phyloP scores from a whole-genome alignment of 805 yeast species.

The Monosporozyma servazzii region DNA sequence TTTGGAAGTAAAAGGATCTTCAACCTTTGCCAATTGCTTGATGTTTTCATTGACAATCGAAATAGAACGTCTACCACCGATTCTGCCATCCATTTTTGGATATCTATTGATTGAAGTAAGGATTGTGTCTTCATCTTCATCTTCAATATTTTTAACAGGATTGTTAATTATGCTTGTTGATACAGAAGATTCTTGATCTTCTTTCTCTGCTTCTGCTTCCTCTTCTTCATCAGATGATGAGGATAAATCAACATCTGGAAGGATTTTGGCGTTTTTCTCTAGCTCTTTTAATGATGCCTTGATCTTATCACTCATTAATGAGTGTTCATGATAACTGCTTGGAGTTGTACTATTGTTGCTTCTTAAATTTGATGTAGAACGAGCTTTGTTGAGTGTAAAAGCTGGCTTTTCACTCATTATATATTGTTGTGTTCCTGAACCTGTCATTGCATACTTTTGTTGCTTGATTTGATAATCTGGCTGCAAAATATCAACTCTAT shows the following conservation, averaged over 20 bases:
- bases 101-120: conserved; percentile 8
- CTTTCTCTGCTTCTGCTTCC: background rate
- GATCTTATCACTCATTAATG: background rate
- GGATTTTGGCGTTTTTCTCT: background rate
- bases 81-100: conserved; percentile 1
- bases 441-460: background rate
- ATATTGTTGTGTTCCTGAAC: background rate
- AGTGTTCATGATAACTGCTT: background rate
- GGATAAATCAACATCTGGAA: background rate
- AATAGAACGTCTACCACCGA: conserved; percentile 3
- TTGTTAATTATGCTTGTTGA: background rate
- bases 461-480: background rate
- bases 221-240: conserved; percentile 5
- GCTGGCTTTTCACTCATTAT: background rate
- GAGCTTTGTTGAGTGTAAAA: background rate
- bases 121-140: conserved; percentile 6
- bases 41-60: conserved; percentile 2
- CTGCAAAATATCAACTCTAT: background rate
- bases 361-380: background rate
- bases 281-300: background rate
- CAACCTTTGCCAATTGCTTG: background rate
- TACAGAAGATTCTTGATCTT: conserved; percentile 2
- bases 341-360: background rate
- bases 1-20: background rate
- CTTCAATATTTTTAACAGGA: background rate